These are phyloP conservation scores for Mrakia hoshinonis DNA, from an alignment of 768 basidiomycete genomes.

Conservation along the genomic window DNA sequence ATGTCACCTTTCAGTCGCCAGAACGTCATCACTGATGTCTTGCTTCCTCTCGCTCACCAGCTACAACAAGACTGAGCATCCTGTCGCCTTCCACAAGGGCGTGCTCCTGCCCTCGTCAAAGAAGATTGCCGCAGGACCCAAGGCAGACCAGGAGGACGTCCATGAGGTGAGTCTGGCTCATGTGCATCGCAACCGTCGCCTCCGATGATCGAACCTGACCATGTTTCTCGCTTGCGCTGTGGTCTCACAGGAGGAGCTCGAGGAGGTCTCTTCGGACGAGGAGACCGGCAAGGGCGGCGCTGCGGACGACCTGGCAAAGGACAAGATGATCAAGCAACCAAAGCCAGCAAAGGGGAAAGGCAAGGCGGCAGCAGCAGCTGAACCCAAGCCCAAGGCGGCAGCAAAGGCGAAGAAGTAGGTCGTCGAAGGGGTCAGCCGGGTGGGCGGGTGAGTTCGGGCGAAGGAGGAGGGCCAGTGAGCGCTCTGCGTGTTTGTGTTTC, in stretches of 20 bases:
- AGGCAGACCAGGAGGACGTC: constrained; percentile 86
- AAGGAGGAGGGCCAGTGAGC: background rate
- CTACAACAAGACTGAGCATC: constrained; percentile 82
- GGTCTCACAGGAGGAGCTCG: constrained; percentile 33
- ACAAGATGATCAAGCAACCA: constrained; percentile 39
- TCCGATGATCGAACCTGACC: too few species aligned
- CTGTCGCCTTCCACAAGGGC: constrained; percentile 89
- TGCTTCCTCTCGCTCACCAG: too few species aligned
- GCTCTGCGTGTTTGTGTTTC: background rate
- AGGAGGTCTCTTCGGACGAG: constrained; percentile 48
- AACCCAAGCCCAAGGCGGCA: constrained; percentile 22
- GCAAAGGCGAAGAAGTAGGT: constrained; percentile 5
- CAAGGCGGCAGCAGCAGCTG: constrained; percentile 8
- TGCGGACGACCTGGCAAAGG: constrained; percentile 36
- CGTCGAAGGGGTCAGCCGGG: background rate
- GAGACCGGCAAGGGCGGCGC: constrained; percentile 45
- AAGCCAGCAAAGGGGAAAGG: constrained; percentile 28
- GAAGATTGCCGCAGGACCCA: constrained; percentile 60
- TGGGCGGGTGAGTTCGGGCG: too few species aligned
- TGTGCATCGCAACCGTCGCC: background rate
- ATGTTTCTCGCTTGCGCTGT: background rate
- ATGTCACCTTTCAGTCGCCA: too few species aligned
- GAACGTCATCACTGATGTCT: too few species aligned
- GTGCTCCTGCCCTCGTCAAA: constrained; percentile 61
- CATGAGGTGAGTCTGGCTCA: constrained; percentile 54